Conservation (phyloP, 164 flowering plant species). For the Vitis cinerea region DNA sequence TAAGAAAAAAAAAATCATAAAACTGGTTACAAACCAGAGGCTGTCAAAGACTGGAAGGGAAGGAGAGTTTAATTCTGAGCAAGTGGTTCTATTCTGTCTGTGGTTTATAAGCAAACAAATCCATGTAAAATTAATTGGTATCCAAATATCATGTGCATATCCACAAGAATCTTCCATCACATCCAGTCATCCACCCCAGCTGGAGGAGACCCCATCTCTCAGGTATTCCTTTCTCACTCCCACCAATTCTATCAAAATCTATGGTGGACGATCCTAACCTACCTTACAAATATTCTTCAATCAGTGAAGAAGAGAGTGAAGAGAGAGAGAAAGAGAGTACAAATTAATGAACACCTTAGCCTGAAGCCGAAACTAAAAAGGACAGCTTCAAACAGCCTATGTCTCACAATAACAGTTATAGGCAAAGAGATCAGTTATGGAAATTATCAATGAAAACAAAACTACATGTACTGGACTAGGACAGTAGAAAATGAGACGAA, state of each 20-base stretch:
- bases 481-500: background rate
- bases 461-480: background rate
- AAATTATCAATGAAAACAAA: background rate
- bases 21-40: background rate
- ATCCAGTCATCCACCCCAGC: slow-evolving; percentile 19
- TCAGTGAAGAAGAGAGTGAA: background rate
- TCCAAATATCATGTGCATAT: slow-evolving; percentile 11
- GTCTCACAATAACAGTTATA: background rate
- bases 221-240: background rate
- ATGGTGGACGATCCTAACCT: background rate
- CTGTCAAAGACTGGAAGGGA: background rate
- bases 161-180: slow-evolving; percentile 38
- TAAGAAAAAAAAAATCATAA: background rate
- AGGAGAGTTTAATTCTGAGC: slow-evolving; percentile 11
- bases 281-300: background rate
- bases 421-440: background rate
- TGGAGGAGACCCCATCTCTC: slow-evolving; percentile 19
- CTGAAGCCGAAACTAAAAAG: slow-evolving; percentile 23
- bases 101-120: slow-evolving; percentile 10
- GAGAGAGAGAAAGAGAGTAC: slow-evolving; percentile 1
- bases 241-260: slow-evolving; percentile 11
- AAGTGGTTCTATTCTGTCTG: background rate
- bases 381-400: slow-evolving; percentile 22
- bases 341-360: slow-evolving; percentile 3
- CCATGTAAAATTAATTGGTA: slow-evolving; percentile 2